Conservation (phyloP, 202 grass and related monocot genomes). For the Brachypodium distachyon region DNA sequence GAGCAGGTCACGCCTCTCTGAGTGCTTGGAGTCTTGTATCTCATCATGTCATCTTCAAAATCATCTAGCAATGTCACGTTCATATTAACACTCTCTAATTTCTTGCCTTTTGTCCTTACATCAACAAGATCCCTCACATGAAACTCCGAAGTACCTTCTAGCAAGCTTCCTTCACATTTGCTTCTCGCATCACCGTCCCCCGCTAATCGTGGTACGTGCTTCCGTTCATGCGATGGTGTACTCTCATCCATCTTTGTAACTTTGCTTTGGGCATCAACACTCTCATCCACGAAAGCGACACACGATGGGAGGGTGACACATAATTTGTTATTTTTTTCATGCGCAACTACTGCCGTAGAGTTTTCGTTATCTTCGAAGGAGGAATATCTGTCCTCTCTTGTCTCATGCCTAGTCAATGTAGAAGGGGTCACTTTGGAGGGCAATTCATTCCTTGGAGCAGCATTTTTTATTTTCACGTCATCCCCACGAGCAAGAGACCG, state of each 20-base stretch:
- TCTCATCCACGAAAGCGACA: conserved; percentile 24
- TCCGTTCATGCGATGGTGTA: background rate
- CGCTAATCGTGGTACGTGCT: background rate
- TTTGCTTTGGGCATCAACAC: conserved; percentile 30
- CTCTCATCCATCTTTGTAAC: conserved; percentile 37
- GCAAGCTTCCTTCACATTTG: background rate
- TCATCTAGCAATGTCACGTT: background rate
- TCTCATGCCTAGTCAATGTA: background rate
- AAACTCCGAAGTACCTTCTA: background rate
- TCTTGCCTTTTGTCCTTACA: conserved; percentile 11
- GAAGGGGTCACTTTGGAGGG: background rate
- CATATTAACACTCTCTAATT: background rate
- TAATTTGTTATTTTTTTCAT: conserved; percentile 19
- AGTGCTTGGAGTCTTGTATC: conserved; percentile 4
- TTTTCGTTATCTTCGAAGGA: conserved; percentile 6
- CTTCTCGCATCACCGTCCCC: background rate
- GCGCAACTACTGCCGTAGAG: conserved; percentile 9
- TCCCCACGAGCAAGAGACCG: background rate
- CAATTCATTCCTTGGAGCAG: background rate
- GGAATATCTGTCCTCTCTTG: conserved; percentile 4
- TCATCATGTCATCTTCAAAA: background rate
- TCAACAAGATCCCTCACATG: background rate
- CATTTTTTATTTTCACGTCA: conserved; percentile 8
- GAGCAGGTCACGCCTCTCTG: background rate
- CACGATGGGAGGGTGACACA: conserved; percentile 27